Base-by-base conservation (phyloP, 2,329 filamentous ascomycete genomes). In the Aureobasidium sp. region DNA sequence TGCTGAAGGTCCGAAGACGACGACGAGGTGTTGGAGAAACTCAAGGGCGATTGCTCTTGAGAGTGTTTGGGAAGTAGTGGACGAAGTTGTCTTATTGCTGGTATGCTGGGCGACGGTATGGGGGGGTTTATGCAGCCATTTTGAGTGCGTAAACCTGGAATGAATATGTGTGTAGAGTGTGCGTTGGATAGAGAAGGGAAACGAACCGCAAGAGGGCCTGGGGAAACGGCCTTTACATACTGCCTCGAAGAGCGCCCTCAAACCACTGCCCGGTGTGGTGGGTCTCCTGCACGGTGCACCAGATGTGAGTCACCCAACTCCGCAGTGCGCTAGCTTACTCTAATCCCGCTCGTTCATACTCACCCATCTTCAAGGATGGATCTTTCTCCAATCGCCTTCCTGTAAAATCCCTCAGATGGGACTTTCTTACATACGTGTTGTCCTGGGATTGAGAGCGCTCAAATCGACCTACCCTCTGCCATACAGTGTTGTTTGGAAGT, bases 11-110 rank as follows among this genome's bases (percentile, higher is more conserved):
- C 70, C 51, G 51, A 55, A 31, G 51, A 55, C 51, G 51, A 55
- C 22, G 51, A 55, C 22, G 51, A 55, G 37, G 51, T 55, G 78
- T 84, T 82, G 71, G 79, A 85, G 84, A 27, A 49, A 42, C 87
- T 87, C 86, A 89, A 84, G 67, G 69, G 69, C 67, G 67, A 66
- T 67, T 65, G 67, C 69, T 72, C 66, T 65, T 66, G 65, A 66
- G 70, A 66, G 65, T 65, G 45, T 48, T 37, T 39, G 53, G 64
- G 63, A 61, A 63, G 62, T 56, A 63, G 62, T 64, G 65, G 61
- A 67, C 64, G 58, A 42, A 62, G 25, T 45, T 39, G 41, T 62
- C 49, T 55, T 61, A 45, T n/a, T 36, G 48, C 48, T 49, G 45
- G 53, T 60, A 63, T 63, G 53, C 45, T 63, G 53, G 62, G 61